Evolutionary conservation across 345 rosid genomes (phyloP).

Genomic region (Kandelia obovata): DNA sequence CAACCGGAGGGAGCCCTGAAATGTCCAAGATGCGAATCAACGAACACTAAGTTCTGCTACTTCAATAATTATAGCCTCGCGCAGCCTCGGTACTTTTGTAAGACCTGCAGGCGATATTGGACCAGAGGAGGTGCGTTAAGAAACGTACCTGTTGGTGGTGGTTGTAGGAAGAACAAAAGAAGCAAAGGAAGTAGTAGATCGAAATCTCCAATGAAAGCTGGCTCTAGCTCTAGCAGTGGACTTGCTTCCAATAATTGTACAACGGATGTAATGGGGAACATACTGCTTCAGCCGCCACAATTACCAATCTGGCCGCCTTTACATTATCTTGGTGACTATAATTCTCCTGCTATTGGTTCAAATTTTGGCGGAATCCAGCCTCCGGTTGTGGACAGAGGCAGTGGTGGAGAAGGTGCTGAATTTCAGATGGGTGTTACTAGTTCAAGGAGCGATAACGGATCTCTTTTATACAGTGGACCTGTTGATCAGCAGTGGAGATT

Average conservation of each 20-base stretch:
- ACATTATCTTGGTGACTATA: constrained; percentile 32
- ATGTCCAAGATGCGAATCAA: constrained; percentile 68
- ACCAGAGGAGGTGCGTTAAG: constrained; percentile 73
- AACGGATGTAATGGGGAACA: constrained; percentile 26
- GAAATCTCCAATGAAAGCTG: constrained; percentile 37
- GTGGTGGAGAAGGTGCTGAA: constrained; percentile 18
- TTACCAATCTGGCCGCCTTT: constrained; percentile 42
- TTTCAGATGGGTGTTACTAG: constrained; percentile 30
- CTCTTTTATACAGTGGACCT: constrained; percentile 31
- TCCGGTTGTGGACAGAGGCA: constrained; percentile 3
- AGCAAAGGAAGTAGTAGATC: constrained; percentile 55
- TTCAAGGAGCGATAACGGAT: constrained; percentile 17
- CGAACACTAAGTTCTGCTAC: constrained; percentile 74
- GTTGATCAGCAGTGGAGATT: constrained; percentile 43
- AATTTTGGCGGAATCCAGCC: constrained; percentile 36
- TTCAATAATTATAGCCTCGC: constrained; percentile 72
- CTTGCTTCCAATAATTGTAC: constrained; percentile 32
- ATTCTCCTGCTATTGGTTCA: constrained; percentile 28
- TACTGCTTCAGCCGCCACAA: constrained; percentile 24
- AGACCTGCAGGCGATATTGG: constrained; percentile 74
- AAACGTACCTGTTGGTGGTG: constrained; percentile 73
- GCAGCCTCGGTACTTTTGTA: constrained; percentile 81
- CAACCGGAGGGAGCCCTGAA: constrained; percentile 54
- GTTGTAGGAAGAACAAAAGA: constrained; percentile 55
- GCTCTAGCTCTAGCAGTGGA: constrained; percentile 26